These are phyloP conservation scores for Cytospora chrysosperma DNA, from an alignment of 2,329 filamentous ascomycete species.

Conservation along the genomic window DNA sequence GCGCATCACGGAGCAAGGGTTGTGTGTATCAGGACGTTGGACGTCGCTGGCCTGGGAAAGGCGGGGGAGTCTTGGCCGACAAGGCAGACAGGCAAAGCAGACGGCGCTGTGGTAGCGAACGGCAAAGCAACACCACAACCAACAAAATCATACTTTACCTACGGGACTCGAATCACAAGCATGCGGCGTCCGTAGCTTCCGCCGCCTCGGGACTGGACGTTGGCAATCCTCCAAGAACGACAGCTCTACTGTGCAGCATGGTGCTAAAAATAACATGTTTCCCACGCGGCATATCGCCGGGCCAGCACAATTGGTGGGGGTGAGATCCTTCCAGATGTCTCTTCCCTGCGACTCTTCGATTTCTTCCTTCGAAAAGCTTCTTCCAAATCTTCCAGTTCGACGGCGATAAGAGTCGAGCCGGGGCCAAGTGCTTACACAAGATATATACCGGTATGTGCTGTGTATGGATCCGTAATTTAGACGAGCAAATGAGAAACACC, in stretches of 20 bases:
- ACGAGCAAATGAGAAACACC: background rate
- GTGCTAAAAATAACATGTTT: background rate
- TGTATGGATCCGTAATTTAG: background rate
- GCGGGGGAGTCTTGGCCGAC: background rate
- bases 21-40: no score
- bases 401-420: background rate
- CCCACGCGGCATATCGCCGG: background rate
- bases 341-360: background rate
- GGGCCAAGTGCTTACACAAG: no score
- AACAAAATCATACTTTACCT: no score
- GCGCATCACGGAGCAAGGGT: background rate
- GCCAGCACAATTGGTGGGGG: background rate
- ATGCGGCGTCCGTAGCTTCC: conserved; percentile 7
- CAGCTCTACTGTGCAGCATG: background rate
- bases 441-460: no score
- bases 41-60: background rate
- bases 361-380: background rate
- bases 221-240: background rate
- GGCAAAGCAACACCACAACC: background rate
- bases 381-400: background rate
- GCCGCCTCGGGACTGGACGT: conserved; percentile 16
- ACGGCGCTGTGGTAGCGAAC: background rate
- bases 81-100: no score
- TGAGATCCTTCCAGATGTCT: background rate
- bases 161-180: conserved; percentile 11